Evolutionary conservation across 2,329 filamentous ascomycete genomes (phyloP).

Genomic region (Gnomoniopsis sp.): DNA sequence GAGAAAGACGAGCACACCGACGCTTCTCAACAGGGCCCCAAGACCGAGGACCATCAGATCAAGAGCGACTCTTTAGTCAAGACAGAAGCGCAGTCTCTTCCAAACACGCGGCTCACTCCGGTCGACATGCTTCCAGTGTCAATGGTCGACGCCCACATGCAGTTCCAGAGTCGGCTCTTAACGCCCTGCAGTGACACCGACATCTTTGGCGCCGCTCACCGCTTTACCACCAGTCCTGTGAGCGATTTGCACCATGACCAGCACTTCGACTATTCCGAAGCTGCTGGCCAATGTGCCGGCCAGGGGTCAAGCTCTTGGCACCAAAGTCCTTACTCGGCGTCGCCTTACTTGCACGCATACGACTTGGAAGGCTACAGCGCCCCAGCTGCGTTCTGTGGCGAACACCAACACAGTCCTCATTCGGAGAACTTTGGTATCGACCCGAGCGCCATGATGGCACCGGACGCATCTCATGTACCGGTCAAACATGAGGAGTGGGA

Average conservation of each 20-base stretch:
- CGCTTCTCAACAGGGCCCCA: slow-evolving; percentile 12
- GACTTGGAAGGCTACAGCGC: slow-evolving; percentile 27
- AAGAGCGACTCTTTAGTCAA: slow-evolving; percentile 34
- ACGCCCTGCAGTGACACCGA: slow-evolving; percentile 54
- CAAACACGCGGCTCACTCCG: slow-evolving; percentile 27
- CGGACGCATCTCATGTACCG: slow-evolving; percentile 4
- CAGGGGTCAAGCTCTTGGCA: slow-evolving; percentile 29
- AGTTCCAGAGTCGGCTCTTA: slow-evolving; percentile 40
- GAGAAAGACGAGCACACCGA: slow-evolving; percentile 38
- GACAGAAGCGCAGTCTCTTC: slow-evolving; percentile 19
- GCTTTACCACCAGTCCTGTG: slow-evolving; percentile 29
- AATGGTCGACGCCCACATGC: slow-evolving; percentile 25
- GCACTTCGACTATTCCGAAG: slow-evolving; percentile 28
- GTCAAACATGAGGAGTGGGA: slow-evolving; percentile 19
- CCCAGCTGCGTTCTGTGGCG: slow-evolving; percentile 22
- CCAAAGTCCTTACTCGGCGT: slow-evolving; percentile 31
- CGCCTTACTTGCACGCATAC: slow-evolving; percentile 33
- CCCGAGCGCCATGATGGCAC: slow-evolving; percentile 12
- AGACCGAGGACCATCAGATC: slow-evolving; percentile 26
- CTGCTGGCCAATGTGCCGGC: slow-evolving; percentile 23
- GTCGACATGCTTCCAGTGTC: slow-evolving; percentile 29
- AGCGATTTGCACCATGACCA: slow-evolving; percentile 27
- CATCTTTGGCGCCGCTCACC: slow-evolving; percentile 27
- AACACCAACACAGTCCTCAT: slow-evolving; percentile 19
- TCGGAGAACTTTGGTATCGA: slow-evolving; percentile 12